Percentiles rank a stretch among this genome's conserved stretches.
These are phyloP conservation scores for Agrocybe praecox DNA, from an alignment of 768 basidiomycete genomes.

Conservation along the genomic window DNA sequence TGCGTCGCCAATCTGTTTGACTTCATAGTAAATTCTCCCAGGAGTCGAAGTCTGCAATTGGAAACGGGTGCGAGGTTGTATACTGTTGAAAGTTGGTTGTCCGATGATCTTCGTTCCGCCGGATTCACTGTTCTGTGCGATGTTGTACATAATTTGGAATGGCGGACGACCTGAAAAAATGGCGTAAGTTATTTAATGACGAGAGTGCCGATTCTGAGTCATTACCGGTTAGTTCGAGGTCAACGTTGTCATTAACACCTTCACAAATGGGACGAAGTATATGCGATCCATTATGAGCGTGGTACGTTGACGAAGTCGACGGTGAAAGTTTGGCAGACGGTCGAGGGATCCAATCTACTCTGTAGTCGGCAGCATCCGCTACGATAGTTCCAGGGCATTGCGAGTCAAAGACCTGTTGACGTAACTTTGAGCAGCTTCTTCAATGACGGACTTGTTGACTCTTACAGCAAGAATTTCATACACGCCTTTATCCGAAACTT, in stretches of 20 bases:
- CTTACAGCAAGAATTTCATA: slow-evolving; percentile 76
- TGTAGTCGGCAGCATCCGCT: slow-evolving; percentile 60
- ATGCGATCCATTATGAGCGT: slow-evolving; percentile 70
- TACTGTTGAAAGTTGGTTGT: slow-evolving; percentile 83
- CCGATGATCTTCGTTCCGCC: slow-evolving; percentile 74
- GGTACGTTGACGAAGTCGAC: slow-evolving; percentile 55
- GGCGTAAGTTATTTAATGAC: background rate
- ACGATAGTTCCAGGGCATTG: slow-evolving; percentile 82
- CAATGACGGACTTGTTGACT: slow-evolving; percentile 1
- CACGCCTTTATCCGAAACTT: slow-evolving; percentile 71
- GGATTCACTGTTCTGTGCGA: slow-evolving; percentile 67
- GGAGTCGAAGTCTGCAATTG: slow-evolving; percentile 77
- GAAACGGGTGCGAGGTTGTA: slow-evolving; percentile 78
- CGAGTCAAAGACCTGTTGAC: slow-evolving; percentile 71
- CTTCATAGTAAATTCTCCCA: slow-evolving; percentile 87
- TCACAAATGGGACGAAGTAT: slow-evolving; percentile 82
- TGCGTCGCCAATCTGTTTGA: slow-evolving; percentile 85
- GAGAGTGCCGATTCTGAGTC: background rate
- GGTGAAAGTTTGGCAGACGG: slow-evolving; percentile 73
- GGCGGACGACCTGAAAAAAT: slow-evolving; percentile 75
- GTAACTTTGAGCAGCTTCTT: background rate
- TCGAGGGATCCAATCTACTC: slow-evolving; percentile 78
- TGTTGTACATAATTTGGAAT: slow-evolving; percentile 91
- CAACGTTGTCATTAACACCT: slow-evolving; percentile 78
- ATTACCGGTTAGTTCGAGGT: slow-evolving; percentile 78